Evolutionary conservation across 257 asterid species (phyloP).

Genomic region (Petunia secreta): DNA sequence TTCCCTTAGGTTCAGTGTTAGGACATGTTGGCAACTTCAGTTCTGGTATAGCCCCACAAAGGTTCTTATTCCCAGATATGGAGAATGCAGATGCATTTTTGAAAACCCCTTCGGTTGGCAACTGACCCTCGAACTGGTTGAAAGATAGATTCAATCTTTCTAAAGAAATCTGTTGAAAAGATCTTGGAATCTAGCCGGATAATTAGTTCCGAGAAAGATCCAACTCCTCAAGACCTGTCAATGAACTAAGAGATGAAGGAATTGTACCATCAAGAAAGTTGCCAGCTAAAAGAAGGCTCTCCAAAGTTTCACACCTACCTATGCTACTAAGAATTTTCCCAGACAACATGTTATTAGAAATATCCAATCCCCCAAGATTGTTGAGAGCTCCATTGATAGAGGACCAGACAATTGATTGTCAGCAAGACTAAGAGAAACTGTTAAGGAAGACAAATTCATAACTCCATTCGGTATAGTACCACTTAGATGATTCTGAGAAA

Average conservation of each 20-base stretch:
- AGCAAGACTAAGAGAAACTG: slow-evolving; percentile 25
- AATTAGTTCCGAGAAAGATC: slow-evolving; percentile 42
- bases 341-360: slow-evolving; percentile 40
- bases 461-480: slow-evolving; percentile 29
- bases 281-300: slow-evolving; percentile 31
- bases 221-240: slow-evolving; percentile 27
- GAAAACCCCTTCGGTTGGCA: slow-evolving; percentile 38
- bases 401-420: slow-evolving; percentile 29
- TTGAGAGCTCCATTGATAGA: slow-evolving; percentile 24
- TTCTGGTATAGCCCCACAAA: slow-evolving; percentile 40
- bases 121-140: slow-evolving; percentile 42
- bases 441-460: slow-evolving; percentile 23
- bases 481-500: slow-evolving; percentile 36
- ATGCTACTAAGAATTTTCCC: slow-evolving; percentile 34
- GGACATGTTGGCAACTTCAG: slow-evolving; percentile 28
- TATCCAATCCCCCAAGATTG: slow-evolving; percentile 22
- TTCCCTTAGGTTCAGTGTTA: not conserved
- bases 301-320: slow-evolving; percentile 30
- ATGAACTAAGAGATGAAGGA: slow-evolving; percentile 33
- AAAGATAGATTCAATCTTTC: slow-evolving; percentile 35
- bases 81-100: slow-evolving; percentile 23
- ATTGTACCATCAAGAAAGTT: slow-evolving; percentile 35
- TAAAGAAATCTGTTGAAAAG: slow-evolving; percentile 27
- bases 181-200: slow-evolving; percentile 36
- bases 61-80: slow-evolving; percentile 33